Evolutionary conservation across 257 asterid species (phyloP).

Genomic region (Solanum medicagineum): DNA sequence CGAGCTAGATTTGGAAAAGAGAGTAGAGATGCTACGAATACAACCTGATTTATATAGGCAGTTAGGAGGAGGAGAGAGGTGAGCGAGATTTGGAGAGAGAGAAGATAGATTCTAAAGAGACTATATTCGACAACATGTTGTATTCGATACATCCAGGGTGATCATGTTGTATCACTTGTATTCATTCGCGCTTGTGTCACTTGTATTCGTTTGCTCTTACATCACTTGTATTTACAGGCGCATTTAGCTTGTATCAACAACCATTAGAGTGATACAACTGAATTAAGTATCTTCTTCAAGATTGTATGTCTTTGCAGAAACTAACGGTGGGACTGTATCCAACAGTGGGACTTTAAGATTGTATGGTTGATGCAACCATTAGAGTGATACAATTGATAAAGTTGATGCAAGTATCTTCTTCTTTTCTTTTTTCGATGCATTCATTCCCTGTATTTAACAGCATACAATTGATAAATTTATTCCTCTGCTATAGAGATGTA

Average conservation of each 20-base stretch:
- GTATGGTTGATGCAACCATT: neutral
- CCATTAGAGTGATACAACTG: neutral
- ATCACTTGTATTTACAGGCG: neutral
- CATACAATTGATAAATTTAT: neutral
- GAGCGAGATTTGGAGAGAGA: neutral
- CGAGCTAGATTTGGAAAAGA: neutral
- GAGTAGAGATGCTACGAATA: neutral
- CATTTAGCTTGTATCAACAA: neutral
- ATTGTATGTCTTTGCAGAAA: neutral
- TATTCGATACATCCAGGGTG: neutral
- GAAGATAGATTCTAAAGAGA: neutral
- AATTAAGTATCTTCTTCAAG: neutral
- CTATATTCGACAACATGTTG: neutral
- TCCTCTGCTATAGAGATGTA: neutral
- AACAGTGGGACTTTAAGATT: no score
- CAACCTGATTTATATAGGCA: neutral
- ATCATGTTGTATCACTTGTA: neutral
- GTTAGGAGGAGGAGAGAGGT: neutral
- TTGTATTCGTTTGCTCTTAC: neutral
- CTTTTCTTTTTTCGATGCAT: neutral
- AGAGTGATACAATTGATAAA: neutral
- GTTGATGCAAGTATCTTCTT: neutral
- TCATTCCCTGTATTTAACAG: neutral
- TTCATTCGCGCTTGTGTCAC: neutral
- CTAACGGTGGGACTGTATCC: no score